Percentiles rank a stretch among this genome's conserved stretches.
Evolutionary conservation across 164 flowering plant genomes (phyloP).

Genomic region (Chimonanthus praecox): DNA sequence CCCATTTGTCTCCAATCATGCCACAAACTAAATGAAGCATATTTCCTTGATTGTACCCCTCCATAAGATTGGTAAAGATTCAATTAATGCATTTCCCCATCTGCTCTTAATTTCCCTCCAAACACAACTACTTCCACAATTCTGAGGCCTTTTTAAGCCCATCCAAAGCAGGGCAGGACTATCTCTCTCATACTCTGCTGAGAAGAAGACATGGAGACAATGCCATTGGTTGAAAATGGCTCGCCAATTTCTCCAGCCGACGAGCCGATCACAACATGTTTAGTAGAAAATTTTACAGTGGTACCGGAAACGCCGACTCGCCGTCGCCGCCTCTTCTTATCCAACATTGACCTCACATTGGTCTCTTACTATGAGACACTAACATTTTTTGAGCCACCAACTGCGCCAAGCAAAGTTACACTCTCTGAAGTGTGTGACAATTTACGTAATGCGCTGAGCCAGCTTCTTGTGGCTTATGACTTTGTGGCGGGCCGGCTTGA

Average conservation of each 20-base stretch:
- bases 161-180: background rate
- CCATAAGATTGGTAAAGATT: no score
- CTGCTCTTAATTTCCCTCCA: background rate
- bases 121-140: background rate
- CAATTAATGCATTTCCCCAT: background rate
- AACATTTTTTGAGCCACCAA: conserved; percentile 14
- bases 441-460: conserved; percentile 4
- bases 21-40: no score
- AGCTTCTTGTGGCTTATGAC: conserved; percentile 20
- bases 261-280: background rate
- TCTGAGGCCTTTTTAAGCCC: background rate
- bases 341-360: conserved; percentile 25
- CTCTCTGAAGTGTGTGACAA: conserved; percentile 9
- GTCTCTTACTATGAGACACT: conserved; percentile 19
- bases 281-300: background rate
- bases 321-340: conserved; percentile 15
- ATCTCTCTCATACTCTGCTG: background rate
- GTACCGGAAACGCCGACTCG: conserved; percentile 2
- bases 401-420: conserved; percentile 1
- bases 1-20: no score
- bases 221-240: background rate
- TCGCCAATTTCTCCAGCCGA: background rate
- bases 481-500: conserved; percentile 23
- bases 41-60: no score
- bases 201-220: background rate